phyloP scores from a whole-genome alignment of 257 asterid genomes.

The Capsicum pubescens region DNA sequence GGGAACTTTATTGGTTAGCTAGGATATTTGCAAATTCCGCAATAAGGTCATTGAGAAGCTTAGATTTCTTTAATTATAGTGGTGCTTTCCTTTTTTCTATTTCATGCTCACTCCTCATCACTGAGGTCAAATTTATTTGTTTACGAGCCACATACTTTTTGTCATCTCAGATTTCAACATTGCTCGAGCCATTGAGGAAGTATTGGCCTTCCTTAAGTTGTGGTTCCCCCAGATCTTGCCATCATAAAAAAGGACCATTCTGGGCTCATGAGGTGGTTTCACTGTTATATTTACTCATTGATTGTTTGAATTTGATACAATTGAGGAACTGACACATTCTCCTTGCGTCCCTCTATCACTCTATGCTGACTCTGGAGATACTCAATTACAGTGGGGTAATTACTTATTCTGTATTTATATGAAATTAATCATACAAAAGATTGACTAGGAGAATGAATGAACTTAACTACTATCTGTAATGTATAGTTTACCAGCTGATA shows the following conservation, averaged over 20 bases:
- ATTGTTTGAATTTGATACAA: constrained; percentile 28
- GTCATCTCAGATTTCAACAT: constrained; percentile 57
- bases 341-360: constrained; percentile 44
- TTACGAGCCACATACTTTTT: not conserved
- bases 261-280: constrained; percentile 94
- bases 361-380: constrained; percentile 52
- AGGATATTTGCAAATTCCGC: not conserved
- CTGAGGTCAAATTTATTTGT: not conserved
- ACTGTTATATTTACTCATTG: constrained; percentile 25
- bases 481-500: not conserved
- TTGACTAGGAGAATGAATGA: not conserved
- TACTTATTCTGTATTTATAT: constrained; percentile 31
- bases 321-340: constrained; percentile 47
- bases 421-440: not conserved
- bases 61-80: constrained; percentile 5
- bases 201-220: constrained; percentile 90
- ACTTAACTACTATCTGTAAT: not conserved
- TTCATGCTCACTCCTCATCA: constrained; percentile 31
- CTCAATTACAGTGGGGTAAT: constrained; percentile 84
- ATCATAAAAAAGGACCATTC: constrained; percentile 75
- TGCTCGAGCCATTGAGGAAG: constrained; percentile 58
- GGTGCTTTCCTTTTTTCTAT: constrained; percentile 1
- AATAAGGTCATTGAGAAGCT: constrained; percentile 22
- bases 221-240: constrained; percentile 67
- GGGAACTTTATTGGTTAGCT: constrained; percentile 14